Evolutionary conservation across 352 stramenopile species (phyloP), one percentile per base, ranked within the genome.

Genomic region (Pythium myriotylum): DNA sequence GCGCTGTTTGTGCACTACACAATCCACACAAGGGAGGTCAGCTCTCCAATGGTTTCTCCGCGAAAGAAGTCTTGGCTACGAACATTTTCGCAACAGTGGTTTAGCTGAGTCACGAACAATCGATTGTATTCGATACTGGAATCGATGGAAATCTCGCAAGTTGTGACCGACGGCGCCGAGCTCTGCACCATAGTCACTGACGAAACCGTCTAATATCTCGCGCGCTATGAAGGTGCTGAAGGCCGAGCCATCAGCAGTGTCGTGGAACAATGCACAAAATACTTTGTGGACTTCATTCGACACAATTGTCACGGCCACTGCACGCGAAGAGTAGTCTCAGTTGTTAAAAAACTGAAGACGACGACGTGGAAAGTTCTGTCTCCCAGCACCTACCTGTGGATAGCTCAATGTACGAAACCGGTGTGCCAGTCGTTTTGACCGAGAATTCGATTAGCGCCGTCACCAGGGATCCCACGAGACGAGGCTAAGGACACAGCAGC

Each of bases 391-490:
- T 62, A 93, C 86, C 79, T 35, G 75, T 82, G 20, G 79, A 86
- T 58, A 97, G 81, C 54, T 97, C 85, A 45, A 97, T 96, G 65
- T 96, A 96, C 23, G 85, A 95, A 14, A 97, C 89, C 13, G 86
- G 89, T 51, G 90, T 82, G 22, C 91, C 91, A 8, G 86, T 96
- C 8, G 90, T 90, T 65, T 97, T 94, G 39, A 77, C 77, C 22
- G 85, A 94, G 73, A 97, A 97, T 75, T 97, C 91, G 60, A 97
- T 74, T 81, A 97, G 96, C 10, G 91, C 88, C 6, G 88, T 97
- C 63, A 97, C 76, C 19, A 97, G 75, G 27, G 89, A 96, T 7
- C 91, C 90, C 42, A 97, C 81, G 29, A 97, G 67, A 45, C 89
- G 83, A 24, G 91, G 88, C 86, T 97, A 48, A 43, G 23, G 5